Conservation (phyloP, 805 yeast genomes). For the Metschnikowia arizonensis region DNA sequence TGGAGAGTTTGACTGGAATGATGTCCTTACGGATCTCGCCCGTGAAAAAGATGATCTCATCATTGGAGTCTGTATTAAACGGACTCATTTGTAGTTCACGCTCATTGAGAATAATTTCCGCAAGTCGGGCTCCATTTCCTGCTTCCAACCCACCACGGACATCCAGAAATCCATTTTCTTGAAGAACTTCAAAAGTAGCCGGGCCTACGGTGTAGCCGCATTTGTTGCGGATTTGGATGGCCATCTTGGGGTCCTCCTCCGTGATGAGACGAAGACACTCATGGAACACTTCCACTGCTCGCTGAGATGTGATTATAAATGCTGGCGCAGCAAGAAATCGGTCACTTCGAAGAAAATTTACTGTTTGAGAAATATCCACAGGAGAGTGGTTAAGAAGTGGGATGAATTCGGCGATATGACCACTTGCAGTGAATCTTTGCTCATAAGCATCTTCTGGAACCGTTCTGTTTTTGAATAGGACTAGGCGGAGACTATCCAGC, state of each 20-base stretch:
- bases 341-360: constrained; percentile 39
- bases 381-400: constrained; percentile 72
- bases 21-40: constrained; percentile 83
- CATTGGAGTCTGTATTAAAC: background rate
- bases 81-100: constrained; percentile 18
- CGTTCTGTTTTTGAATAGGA: constrained; percentile 70
- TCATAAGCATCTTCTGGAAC: constrained; percentile 66
- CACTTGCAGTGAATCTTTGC: constrained; percentile 32
- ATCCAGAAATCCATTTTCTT: constrained; percentile 57
- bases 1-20: constrained; percentile 58
- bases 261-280: constrained; percentile 34
- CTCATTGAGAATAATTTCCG: constrained; percentile 53
- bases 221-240: constrained; percentile 35
- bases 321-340: constrained; percentile 40
- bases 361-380: constrained; percentile 44
- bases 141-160: constrained; percentile 71
- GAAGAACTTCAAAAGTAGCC: constrained; percentile 63
- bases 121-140: constrained; percentile 73
- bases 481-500: constrained; percentile 20
- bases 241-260: constrained; percentile 12
- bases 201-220: constrained; percentile 89
- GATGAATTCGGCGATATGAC: constrained; percentile 50
- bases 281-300: constrained; percentile 81
- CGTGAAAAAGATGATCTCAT: constrained; percentile 63
- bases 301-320: constrained; percentile 79